A percentile compares a stretch with the other conserved stretches of the same genome.
Conservation (phyloP, 129 eudicot genomes). For the Artemisia annua region DNA sequence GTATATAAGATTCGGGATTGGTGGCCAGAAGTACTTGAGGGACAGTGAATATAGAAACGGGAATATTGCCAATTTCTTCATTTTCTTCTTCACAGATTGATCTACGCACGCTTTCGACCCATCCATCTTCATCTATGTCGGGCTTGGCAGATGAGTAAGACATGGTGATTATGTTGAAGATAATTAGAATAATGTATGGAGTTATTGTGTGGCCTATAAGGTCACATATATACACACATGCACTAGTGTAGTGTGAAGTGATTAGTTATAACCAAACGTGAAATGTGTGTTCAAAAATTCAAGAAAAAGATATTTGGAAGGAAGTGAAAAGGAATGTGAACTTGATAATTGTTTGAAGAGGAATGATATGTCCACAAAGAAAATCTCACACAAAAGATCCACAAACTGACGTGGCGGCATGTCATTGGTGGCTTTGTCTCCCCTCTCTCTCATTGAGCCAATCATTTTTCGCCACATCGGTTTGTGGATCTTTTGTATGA, state of each 20-base stretch:
- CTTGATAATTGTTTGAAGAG: neutral
- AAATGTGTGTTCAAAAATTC: neutral
- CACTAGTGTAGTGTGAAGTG: neutral
- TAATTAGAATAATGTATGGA: conserved; percentile 16
- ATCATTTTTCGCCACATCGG: too few relatives aligned
- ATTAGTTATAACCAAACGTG: neutral
- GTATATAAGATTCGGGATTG: conserved; percentile 49
- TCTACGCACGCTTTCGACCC: conserved; percentile 23
- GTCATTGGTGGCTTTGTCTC: too few relatives aligned
- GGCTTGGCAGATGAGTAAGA: neutral
- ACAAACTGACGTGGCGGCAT: too few relatives aligned
- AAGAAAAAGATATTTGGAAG: neutral
- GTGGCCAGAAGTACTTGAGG: conserved; percentile 47
- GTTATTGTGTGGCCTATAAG: neutral
- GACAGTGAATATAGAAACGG: conserved; percentile 55
- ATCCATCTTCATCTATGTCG: neutral
- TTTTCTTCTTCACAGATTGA: conserved; percentile 36
- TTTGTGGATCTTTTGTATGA: too few relatives aligned
- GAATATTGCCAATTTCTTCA: conserved; percentile 35
- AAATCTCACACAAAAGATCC: too few relatives aligned
- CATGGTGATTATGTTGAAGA: neutral
- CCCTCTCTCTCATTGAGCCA: too few relatives aligned
- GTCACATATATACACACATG: conserved; percentile 1
- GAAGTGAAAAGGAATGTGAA: neutral
- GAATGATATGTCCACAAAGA: too few relatives aligned